Conservation (phyloP, 2,329 filamentous ascomycete species). For the Claviceps cyperi region DNA sequence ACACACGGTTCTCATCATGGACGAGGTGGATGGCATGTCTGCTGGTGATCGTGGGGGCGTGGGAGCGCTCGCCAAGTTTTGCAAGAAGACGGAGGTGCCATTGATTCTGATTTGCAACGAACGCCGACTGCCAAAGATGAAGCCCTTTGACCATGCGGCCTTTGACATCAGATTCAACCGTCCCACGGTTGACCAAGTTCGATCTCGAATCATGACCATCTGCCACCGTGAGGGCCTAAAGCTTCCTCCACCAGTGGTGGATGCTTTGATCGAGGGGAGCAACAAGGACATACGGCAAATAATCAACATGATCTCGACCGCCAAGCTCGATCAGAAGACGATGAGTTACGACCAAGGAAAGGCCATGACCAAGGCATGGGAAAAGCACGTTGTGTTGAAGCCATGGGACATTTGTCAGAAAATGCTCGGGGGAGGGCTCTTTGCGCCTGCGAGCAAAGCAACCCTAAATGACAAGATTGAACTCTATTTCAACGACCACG, state of each 20-base stretch:
- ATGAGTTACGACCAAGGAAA: slow-evolving; percentile 81
- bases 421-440: slow-evolving; percentile 77
- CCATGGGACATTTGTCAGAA: slow-evolving; percentile 97
- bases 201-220: slow-evolving; percentile 87
- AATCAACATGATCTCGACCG: slow-evolving; percentile 95
- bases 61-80: slow-evolving; percentile 82
- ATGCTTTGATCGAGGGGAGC: slow-evolving; percentile 88
- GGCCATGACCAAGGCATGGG: slow-evolving; percentile 93
- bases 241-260: slow-evolving; percentile 67
- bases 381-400: slow-evolving; percentile 92
- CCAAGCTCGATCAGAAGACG: slow-evolving; percentile 68
- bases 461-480: slow-evolving; percentile 97
- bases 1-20: slow-evolving; percentile 94
- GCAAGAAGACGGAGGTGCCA: slow-evolving; percentile 87
- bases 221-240: slow-evolving; percentile 84
- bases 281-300: slow-evolving; percentile 94
- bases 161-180: slow-evolving; percentile 78
- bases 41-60: slow-evolving; percentile 92
- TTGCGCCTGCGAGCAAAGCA: slow-evolving; percentile 65
- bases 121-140: slow-evolving; percentile 87
- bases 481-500: slow-evolving; percentile 97
- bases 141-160: slow-evolving; percentile 79
- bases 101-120: slow-evolving; percentile 98
- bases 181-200: slow-evolving; percentile 80
- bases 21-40: slow-evolving; percentile 98